Evolutionary conservation across 192 early-diverging fungal species (phyloP).

Genomic region (Coemansia umbellata): DNA sequence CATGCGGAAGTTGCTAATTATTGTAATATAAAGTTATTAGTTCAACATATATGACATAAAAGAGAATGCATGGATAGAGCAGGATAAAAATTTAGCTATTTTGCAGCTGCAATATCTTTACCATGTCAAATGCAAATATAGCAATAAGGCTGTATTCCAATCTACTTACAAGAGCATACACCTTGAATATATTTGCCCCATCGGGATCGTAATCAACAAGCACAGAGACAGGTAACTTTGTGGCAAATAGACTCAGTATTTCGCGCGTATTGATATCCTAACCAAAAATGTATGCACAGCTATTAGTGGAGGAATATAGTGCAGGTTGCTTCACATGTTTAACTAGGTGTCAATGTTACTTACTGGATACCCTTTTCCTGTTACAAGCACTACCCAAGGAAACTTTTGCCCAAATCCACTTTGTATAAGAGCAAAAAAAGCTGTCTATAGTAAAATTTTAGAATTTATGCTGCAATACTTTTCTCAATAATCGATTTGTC

Average conservation of each 20-base stretch:
- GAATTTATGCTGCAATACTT: not conserved
- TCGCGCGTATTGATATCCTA: slow-evolving; percentile 48
- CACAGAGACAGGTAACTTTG: not conserved
- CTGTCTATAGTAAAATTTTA: slow-evolving; percentile 16
- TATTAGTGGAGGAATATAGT: no score
- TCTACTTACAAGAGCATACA: slow-evolving; percentile 29
- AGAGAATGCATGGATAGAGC: no score
- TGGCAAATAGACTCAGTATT: slow-evolving; percentile 10
- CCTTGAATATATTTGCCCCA: slow-evolving; percentile 42
- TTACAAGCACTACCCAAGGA: slow-evolving; percentile 19
- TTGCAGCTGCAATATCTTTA: no score
- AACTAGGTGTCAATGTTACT: slow-evolving; percentile 1
- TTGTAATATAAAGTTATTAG: slow-evolving; percentile 1
- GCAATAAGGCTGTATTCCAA: no score
- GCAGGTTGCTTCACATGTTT: no score
- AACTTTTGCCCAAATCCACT: slow-evolving; percentile 27
- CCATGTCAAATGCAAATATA: no score
- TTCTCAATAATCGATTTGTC: not conserved
- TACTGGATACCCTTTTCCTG: slow-evolving; percentile 49
- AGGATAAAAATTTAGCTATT: no score
- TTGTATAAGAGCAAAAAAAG: slow-evolving; percentile 32
- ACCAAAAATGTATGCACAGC: no score
- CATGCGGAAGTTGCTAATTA: slow-evolving; percentile 1
- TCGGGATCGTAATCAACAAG: slow-evolving; percentile 46
- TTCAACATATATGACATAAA: no score